Evolutionary conservation across 1,139 yeast species (phyloP), one percentile per base, ranked within the genome.

Genomic region (Hyphopichia khmerensis): DNA sequence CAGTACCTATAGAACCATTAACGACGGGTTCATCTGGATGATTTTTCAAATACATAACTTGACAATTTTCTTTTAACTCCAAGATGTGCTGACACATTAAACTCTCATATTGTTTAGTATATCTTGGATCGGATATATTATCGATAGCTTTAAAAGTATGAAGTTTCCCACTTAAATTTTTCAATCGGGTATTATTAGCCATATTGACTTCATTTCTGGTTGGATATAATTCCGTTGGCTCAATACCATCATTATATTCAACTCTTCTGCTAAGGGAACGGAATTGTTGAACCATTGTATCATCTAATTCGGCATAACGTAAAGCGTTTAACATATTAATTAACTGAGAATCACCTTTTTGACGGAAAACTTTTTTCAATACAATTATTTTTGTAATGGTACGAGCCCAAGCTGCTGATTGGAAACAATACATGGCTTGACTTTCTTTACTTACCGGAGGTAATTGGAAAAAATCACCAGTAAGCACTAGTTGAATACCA

Each of bases 391-490:
- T 75, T 13, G 73, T 61, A 38, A 85, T 73, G 7, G 77, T 75
- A 33, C 62, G 59, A 21, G 60, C 62, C 93, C 93, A 86, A 17
- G 77, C 65, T 3, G 63, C 55, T 19, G 82, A 69, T 51, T 83
- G 81, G 57, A 84, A 86, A 55, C 85, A 81, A 47, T 79, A 83
- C 31, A 63, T 64, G 8, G 57, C 50, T 8, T 62, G 56, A 1
- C 64, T 64, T 27, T 63, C 60, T 40, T 70, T 74, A 21, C 76
- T 68, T 6, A 90, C 95, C 0, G 96, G 96, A 1, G 96, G 96
- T 43, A 88, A 65, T 61, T 88, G 96, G 60, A 82, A 87, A 56
- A 88, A 88, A 59, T 88, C 96, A 16, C 96, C 96, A 2, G 93
- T 83, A 23, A 85, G 61, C 11, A 88, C 77, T 11, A 88, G 55